Conservation (phyloP, 73 alveolate genomes). For the Blepharisma stoltei region DNA sequence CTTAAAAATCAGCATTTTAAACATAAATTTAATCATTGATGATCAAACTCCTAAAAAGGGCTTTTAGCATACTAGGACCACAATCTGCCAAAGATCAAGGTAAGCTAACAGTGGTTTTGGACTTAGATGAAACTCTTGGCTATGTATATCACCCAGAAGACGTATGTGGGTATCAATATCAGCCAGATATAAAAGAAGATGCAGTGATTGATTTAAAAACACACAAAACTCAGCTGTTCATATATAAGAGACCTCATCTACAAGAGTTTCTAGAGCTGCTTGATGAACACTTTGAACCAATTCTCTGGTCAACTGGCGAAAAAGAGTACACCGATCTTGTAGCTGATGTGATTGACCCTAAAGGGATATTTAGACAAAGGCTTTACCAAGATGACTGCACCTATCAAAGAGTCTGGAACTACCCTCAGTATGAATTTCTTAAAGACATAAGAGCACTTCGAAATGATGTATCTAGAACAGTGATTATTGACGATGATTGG, state of each 20-base stretch:
- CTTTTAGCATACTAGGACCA: neutral
- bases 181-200: slow-evolving; percentile 31
- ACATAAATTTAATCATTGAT: neutral
- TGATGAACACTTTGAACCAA: slow-evolving; percentile 1
- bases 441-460: slow-evolving; percentile 20
- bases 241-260: slow-evolving; percentile 27
- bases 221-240: neutral
- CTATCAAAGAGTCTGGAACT: slow-evolving; percentile 18
- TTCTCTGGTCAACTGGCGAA: slow-evolving; percentile 10
- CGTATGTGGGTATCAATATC: slow-evolving; percentile 29
- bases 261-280: slow-evolving; percentile 4
- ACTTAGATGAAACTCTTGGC: slow-evolving; percentile 28
- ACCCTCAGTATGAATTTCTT: slow-evolving; percentile 24
- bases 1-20: neutral
- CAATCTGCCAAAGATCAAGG: slow-evolving; percentile 26
- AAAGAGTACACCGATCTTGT: neutral
- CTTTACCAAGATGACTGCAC: slow-evolving; percentile 12
- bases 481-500: slow-evolving; percentile 31
- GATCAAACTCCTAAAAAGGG: neutral
- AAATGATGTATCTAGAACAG: slow-evolving; percentile 26
- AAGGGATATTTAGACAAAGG: slow-evolving; percentile 20
- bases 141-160: slow-evolving; percentile 21
- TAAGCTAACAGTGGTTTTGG: slow-evolving; percentile 10
- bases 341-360: slow-evolving; percentile 33
- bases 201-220: slow-evolving; percentile 18